These are phyloP conservation scores for Acmispon strigosus DNA, from an alignment of 306 rosid genomes.

Conservation along the genomic window DNA sequence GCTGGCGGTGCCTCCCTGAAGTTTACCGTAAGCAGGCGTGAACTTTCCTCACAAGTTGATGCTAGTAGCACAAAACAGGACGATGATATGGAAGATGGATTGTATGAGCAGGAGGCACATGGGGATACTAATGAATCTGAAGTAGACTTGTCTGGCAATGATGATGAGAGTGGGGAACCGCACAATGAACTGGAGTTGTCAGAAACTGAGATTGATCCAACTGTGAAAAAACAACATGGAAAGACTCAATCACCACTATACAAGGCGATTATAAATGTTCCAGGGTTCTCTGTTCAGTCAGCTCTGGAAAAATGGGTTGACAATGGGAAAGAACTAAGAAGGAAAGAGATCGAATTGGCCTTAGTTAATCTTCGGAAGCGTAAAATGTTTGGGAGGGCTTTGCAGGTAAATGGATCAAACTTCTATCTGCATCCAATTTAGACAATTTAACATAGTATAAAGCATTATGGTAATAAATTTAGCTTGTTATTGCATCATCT, in stretches of 20 bases:
- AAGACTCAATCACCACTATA: slow-evolving; percentile 32
- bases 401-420: slow-evolving; percentile 45
- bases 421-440: not conserved
- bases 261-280: slow-evolving; percentile 35
- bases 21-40: slow-evolving; percentile 15
- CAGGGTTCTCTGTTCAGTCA: slow-evolving; percentile 33
- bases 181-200: slow-evolving; percentile 36
- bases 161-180: slow-evolving; percentile 24
- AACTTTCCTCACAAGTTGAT: slow-evolving; percentile 76
- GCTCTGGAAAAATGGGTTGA: not conserved
- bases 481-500: not conserved
- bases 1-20: slow-evolving; percentile 19
- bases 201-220: slow-evolving; percentile 27
- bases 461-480: not conserved
- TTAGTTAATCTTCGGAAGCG: slow-evolving; percentile 40
- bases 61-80: slow-evolving; percentile 49
- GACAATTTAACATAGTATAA: too few species aligned
- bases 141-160: slow-evolving; percentile 28
- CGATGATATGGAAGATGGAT: slow-evolving; percentile 44
- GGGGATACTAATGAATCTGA: slow-evolving; percentile 30
- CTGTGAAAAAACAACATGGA: slow-evolving; percentile 18
- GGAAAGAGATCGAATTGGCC: slow-evolving; percentile 35
- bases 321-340: slow-evolving; percentile 48
- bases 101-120: slow-evolving; percentile 47
- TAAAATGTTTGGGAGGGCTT: slow-evolving; percentile 22